Evolutionary conservation across 2,329 filamentous ascomycete species (phyloP).

Genomic region (Fusarium transvaalense): DNA sequence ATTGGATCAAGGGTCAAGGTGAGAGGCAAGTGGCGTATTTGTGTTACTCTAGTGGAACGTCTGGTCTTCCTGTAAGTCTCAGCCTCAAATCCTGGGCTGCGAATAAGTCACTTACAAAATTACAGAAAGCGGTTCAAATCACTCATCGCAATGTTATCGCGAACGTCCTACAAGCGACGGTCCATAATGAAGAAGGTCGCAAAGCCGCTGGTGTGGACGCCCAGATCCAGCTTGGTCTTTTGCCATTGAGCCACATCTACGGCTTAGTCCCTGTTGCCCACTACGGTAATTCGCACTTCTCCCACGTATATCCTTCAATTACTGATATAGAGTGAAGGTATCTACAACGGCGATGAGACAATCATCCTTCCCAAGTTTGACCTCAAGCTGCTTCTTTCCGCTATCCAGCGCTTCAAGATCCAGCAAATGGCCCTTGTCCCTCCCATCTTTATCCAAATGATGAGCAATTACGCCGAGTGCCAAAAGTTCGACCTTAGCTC

Average conservation of each 20-base stretch:
- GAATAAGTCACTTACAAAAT: slow-evolving; percentile 8
- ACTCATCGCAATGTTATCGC: slow-evolving; percentile 83
- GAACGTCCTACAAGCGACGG: slow-evolving; percentile 74
- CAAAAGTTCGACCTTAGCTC: slow-evolving; percentile 76
- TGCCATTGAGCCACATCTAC: slow-evolving; percentile 88
- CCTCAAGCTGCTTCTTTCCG: slow-evolving; percentile 70
- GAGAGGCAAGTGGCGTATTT: slow-evolving; percentile 78
- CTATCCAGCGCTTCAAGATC: slow-evolving; percentile 78
- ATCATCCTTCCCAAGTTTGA: slow-evolving; percentile 83
- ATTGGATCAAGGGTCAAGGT: slow-evolving; percentile 74
- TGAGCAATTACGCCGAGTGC: slow-evolving; percentile 70
- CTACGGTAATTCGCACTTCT: slow-evolving; percentile 14
- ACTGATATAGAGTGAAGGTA: slow-evolving; percentile 58
- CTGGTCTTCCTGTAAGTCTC: slow-evolving; percentile 74
- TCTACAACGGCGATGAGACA: slow-evolving; percentile 79
- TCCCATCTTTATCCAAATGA: slow-evolving; percentile 81
- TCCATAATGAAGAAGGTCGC: slow-evolving; percentile 58
- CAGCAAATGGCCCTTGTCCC: slow-evolving; percentile 77
- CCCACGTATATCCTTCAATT: slow-evolving; percentile 43
- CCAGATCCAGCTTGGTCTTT: slow-evolving; percentile 71
- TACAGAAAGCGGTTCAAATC: slow-evolving; percentile 85
- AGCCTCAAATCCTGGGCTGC: too few species aligned
- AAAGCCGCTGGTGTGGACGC: slow-evolving; percentile 53
- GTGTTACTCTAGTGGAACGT: slow-evolving; percentile 85
- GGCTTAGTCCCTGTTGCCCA: slow-evolving; percentile 75